Percentiles rank a stretch among this genome's conserved stretches.
Evolutionary conservation across 768 basidiomycete genomes (phyloP).

Genomic region (Leccinellum luteum): DNA sequence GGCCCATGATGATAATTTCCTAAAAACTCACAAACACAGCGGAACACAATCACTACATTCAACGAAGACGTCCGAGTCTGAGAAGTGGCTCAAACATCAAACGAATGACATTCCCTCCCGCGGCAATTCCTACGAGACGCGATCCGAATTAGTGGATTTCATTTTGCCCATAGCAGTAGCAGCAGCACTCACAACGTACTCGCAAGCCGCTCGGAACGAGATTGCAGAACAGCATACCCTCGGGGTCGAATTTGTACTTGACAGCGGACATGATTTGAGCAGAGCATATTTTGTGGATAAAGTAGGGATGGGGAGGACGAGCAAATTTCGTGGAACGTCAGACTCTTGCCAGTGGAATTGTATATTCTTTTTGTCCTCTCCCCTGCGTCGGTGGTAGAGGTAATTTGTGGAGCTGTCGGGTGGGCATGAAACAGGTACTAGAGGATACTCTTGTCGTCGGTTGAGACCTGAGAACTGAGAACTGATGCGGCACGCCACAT

Average conservation of each 20-base stretch:
- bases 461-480: no score
- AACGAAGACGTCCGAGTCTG: not conserved
- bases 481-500: no score
- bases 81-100: not conserved
- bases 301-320: no score
- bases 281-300: not conserved
- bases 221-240: slow-evolving; percentile 40
- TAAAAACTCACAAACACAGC: slow-evolving; percentile 6
- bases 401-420: no score
- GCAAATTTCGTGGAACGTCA: no score
- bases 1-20: slow-evolving; percentile 53
- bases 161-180: not conserved
- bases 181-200: slow-evolving; percentile 42
- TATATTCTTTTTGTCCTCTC: no score
- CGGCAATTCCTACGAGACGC: slow-evolving; percentile 39
- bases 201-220: slow-evolving; percentile 47
- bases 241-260: slow-evolving; percentile 33
- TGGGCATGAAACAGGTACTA: no score
- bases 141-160: not conserved
- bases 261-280: slow-evolving; percentile 21
- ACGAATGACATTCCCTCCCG: slow-evolving; percentile 45
- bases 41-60: not conserved
- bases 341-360: no score
- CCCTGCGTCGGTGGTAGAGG: no score
- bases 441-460: no score